Conservation (phyloP, 306 rosid species). For the Echinosophora koreensis region DNA sequence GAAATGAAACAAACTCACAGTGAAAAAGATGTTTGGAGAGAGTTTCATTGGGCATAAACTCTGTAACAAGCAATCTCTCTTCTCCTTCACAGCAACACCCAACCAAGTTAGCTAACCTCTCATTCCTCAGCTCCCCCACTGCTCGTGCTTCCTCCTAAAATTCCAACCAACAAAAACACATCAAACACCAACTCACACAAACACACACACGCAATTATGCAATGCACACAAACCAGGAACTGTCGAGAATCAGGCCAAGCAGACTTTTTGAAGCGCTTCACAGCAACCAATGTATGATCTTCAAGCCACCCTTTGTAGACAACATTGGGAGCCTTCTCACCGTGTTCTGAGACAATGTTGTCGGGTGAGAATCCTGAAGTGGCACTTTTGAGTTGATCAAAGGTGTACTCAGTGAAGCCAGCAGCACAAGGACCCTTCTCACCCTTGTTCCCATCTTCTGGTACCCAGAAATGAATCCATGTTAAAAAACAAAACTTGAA, state of each 20-base stretch:
- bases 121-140: slow-evolving; percentile 77
- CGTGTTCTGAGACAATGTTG: slow-evolving; percentile 84
- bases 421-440: slow-evolving; percentile 54
- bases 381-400: slow-evolving; percentile 69
- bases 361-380: slow-evolving; percentile 75
- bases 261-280: slow-evolving; percentile 77
- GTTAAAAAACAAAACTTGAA: slow-evolving; percentile 31
- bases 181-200: slow-evolving; percentile 7
- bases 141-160: slow-evolving; percentile 80
- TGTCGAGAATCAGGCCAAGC: slow-evolving; percentile 93
- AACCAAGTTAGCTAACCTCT: slow-evolving; percentile 75
- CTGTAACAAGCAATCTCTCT: slow-evolving; percentile 78
- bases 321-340: slow-evolving; percentile 91
- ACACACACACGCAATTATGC: slow-evolving; percentile 1
- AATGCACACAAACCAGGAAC: slow-evolving; percentile 61
- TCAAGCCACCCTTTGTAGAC: slow-evolving; percentile 74
- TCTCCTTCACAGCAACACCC: slow-evolving; percentile 88
- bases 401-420: slow-evolving; percentile 69
- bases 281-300: slow-evolving; percentile 65
- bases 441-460: slow-evolving; percentile 62
- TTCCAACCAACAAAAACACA: slow-evolving; percentile 18
- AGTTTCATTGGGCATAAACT: slow-evolving; percentile 88
- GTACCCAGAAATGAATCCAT: slow-evolving; percentile 43
- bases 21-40: slow-evolving; percentile 89
- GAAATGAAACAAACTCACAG: slow-evolving; percentile 53